Evolutionary conservation across 345 rosid genomes (phyloP), one percentile per base, ranked within the genome.

Genomic region (Hypericum perforatum): DNA sequence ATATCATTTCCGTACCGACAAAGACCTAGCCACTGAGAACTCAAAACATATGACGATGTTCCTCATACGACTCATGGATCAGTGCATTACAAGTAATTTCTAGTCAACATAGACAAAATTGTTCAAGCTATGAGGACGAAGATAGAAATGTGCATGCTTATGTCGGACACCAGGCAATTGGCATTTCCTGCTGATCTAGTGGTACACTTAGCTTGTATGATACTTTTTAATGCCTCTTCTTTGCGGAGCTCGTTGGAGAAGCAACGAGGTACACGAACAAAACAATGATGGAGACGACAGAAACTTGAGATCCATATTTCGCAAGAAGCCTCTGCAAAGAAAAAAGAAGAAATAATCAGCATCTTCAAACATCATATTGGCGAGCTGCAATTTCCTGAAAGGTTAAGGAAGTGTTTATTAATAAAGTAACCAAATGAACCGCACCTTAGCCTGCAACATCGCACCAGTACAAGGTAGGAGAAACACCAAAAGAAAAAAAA

Each of bases 361-460:
- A 9, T 11, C 48, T 7, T 5, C 7, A 13, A 3, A 10, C 8
- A 48, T 12, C 51, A 29, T 9, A 54, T 9, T 43, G n/a, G 7
- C 15, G 5, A 41, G 51, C 38, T 22, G 58, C 6, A 36, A 29
- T 22, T 43, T 38, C 12, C 12, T 32, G 5, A 16, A 45, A 36
- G 39, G 11, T 11, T 5, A 37, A 45, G 6, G 39, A 10, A 49
- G 29, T 11, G 0, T 11, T 16, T 6, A 62, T 16, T 6, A 3
- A 22, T 57, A 36, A 49, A 46, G 52, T 7, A 60, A 46, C 11
- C 57, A 22, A 14, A 40, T 6, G 44, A 58, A 41, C 43, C 75
- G 11, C 82, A 91, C 98, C 98, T 91, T 88, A 54, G 82, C 95
- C 98, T 91, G 80, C 58, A 66, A 63, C 42, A 49, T 63, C 65